Evolutionary conservation across 257 asterid species (phyloP), one percentile per base, ranked within the genome.

Genomic region (Jaltomata sinuosa): DNA sequence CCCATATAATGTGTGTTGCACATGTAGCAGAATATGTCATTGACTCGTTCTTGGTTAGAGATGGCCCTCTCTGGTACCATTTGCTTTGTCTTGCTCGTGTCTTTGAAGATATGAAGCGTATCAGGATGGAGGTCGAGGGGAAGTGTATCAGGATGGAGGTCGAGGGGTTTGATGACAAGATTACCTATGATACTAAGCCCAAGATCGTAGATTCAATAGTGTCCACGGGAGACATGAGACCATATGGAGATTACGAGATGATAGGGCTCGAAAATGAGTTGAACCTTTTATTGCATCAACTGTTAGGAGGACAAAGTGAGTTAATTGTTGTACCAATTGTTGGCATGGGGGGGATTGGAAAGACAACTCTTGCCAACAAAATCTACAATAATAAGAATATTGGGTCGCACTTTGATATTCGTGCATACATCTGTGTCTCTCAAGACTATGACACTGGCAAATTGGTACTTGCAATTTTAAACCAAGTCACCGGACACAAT

Each of bases 361-460:
- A 89, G 88, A 89, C 90, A 22, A 89, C 90, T 50, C 34, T 89
- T 1, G 89, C 87, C 27, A 86, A 49, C 19, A 57, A 45, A 29
- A 22, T 83, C 11, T 89, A 38, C 29, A 67, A 53, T 0, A 85
- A 87, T 79, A 57, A 54, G 14, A n/a, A n/a, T n/a, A n/a, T n/a
- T n/a, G n/a, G n/a, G n/a, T n/a, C n/a, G n/a, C 71, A 79, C 38
- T 89, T 89, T 62, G 22, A 86, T 21, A 42, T 22, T 71, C 38
- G 82, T 29, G 86, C 82, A 27, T 89, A 87, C 87, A 18, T 85
- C 18, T 62, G 49, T 5, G 69, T 87, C 22, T 79, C 89, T 0
- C 89, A 69, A 45, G 78, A 31, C 2, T 79, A 84, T 74, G 3
- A 54, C 0, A 3, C 3, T 9, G 12, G 15, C 0, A 3, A 9